Evolutionary conservation across 2,329 filamentous ascomycete species (phyloP), one percentile per base, ranked within the genome.

Genomic region (Diaporthe sp.): DNA sequence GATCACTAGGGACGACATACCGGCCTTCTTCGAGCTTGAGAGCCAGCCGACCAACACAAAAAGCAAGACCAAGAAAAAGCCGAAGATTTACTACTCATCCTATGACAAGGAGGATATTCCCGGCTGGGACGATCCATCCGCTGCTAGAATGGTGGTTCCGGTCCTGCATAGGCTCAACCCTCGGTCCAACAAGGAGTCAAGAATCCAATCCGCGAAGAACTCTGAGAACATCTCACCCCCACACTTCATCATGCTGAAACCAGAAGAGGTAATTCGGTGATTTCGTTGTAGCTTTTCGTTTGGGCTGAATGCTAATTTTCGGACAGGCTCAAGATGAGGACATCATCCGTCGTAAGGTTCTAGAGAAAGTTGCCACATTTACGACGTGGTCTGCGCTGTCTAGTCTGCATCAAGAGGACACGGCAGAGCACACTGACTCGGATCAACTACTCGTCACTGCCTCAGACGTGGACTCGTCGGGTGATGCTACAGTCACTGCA

Each of bases 21-120:
- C 90, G 15, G 90, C 95, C 39, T 93, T 91, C 44, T 88, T 94
- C 80, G 96, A 99, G 84, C 84, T 98, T 10, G 95, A 98, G 76
- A 86, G 89, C 5, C 87, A 89, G 10, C 95, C 96, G 0, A 96
- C 94, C 3, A 98, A 98, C 82, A 93, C 91, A 3, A 91, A 91
- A 81, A 79, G 81, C 7, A 79, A 79, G 31, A 85, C 84, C 39
- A 87, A 87, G 79, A 88, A 86, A 77, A 84, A 71, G 63, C 15
- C 77, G 80, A 31, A 80, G 78, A 74, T 68, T 87, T 91, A 85
- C 79, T 92, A 17, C 85, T 88, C 76, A 85, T 86, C 77, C 85
- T 85, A 87, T 15, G 85, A 88, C 15, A 73, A 53, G 22, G 71
- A 73, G 31, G 87, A 91, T 22, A 81, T 88, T 12, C 86, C 87